phyloP scores from a whole-genome alignment of 73 alveolate genomes.

The Urostyla sp. region DNA sequence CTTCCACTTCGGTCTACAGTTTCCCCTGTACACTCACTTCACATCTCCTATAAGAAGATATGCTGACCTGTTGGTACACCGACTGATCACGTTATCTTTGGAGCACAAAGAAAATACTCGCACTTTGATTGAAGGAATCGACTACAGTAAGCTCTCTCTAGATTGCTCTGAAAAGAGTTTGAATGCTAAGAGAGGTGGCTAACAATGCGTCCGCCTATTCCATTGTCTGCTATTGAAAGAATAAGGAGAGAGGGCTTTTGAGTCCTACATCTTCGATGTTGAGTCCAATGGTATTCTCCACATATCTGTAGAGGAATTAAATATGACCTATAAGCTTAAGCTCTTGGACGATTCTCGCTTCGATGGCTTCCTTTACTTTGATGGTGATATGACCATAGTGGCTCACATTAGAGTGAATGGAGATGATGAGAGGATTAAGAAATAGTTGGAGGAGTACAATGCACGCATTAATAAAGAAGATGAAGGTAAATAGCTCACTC shows the following conservation, averaged over 20 bases:
- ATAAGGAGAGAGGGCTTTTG: conserved; percentile 29
- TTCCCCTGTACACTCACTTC: conserved; percentile 95
- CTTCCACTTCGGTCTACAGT: conserved; percentile 92
- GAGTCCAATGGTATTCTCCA: conserved; percentile 14
- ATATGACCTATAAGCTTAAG: conserved; percentile 41
- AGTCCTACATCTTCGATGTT: conserved; percentile 23
- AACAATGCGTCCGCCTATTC: conserved; percentile 74
- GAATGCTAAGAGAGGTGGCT: conserved; percentile 73
- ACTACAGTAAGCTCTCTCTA: conserved; percentile 66
- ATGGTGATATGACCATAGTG: conserved; percentile 10
- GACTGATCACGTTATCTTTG: conserved; percentile 83
- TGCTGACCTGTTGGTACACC: conserved; percentile 95
- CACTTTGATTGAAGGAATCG: conserved; percentile 68
- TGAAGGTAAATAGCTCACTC: conserved; percentile 63
- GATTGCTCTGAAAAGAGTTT: conserved; percentile 73
- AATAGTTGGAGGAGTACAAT: neutral
- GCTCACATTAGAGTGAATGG: conserved; percentile 24
- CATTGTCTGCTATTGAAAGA: conserved; percentile 73
- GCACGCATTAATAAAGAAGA: no score
- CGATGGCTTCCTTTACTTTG: conserved; percentile 3
- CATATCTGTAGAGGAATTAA: conserved; percentile 47
- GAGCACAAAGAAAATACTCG: conserved; percentile 69
- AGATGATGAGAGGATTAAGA: conserved; percentile 11
- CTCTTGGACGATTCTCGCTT: conserved; percentile 37
- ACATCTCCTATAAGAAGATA: conserved; percentile 97